Evolutionary conservation across 78 protist genomes (phyloP).

Genomic region (Emiliania huxleyi): DNA sequence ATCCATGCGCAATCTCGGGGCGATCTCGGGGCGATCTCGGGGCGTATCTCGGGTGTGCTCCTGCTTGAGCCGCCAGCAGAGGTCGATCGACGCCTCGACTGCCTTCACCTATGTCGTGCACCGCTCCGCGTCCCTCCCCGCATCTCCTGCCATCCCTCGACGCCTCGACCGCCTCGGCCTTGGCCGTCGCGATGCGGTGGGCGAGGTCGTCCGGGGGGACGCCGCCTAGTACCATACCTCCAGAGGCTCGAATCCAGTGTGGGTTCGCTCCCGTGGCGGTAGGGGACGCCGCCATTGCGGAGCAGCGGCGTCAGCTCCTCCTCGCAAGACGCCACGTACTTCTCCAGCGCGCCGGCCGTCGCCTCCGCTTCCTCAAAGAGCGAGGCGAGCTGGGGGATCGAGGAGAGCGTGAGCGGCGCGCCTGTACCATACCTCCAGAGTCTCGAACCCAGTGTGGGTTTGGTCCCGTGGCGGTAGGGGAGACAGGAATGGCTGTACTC

Average conservation of each 20-base stretch:
- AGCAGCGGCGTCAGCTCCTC: slow-evolving; percentile 15
- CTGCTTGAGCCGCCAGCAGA: neutral
- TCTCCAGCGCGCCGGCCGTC: neutral
- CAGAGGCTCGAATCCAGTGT: no score
- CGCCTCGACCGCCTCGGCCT: slow-evolving; percentile 19
- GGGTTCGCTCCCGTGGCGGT: no score
- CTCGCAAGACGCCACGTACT: slow-evolving; percentile 33
- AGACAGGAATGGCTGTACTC: no score
- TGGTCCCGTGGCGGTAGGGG: no score
- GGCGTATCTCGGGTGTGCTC: no score
- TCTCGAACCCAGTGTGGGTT: no score
- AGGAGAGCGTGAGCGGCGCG: neutral
- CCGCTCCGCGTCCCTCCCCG: no score
- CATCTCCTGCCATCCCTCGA: no score
- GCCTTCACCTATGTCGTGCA: slow-evolving; percentile 36
- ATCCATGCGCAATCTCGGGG: no score
- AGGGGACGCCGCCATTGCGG: neutral
- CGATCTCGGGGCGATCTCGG: no score
- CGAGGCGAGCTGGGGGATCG: slow-evolving; percentile 34
- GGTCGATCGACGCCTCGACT: slow-evolving; percentile 49
- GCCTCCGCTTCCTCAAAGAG: slow-evolving; percentile 23
- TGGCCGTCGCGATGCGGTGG: slow-evolving; percentile 59
- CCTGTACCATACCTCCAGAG: no score
- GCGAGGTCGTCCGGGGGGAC: slow-evolving; percentile 25
- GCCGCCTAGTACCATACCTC: no score